Base-by-base conservation (phyloP, 495 filamentous ascomycete genomes). In the Xylaria bambusicola region DNA sequence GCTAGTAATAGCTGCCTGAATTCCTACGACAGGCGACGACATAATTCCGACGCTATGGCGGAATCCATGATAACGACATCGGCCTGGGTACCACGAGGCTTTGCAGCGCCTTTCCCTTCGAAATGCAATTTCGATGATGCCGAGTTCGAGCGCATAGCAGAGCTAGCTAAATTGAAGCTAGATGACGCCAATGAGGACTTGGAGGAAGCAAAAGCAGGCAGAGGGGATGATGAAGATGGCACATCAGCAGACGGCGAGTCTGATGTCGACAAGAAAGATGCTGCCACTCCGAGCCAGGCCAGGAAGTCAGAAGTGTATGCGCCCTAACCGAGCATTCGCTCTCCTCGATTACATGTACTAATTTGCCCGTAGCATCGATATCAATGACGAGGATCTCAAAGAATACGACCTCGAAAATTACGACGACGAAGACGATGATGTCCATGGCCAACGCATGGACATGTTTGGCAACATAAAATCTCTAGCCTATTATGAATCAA, bases 361-460 rank as follows among this genome's bases (percentile, higher is more conserved):
- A 62, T 21, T 8, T 18, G 9, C 29, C 0, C 4, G 35, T 53
- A 79, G 77, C 20, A 71, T 78, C 53, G 75, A 78, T 45, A 62
- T 78, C 12, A 83, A 90, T 52, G 92, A 96, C 63, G 90, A 93
- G 64, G 91, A 96, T 70, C 81, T 99, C 9, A 93, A 91, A 71
- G 92, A 98, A 72, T 98, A 97, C 71, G 85, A 99, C 68, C 77
- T 99, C 45, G 95, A 98, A 57, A 87, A 96, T 71, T 99, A 98
- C 68, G 91, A 95, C 60, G 88, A 93, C 52, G 86, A 88, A 26
- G 82, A 87, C 9, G 83, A 84, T 31, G 84, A 86, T 17, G 84
- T 76, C 46, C 85, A 81, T 41, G 84, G 80, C 24, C 79, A 88
- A 69, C 80, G 86, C 47, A 87, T 92, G 82, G 88, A 86, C 62